Percentiles rank a stretch among this genome's conserved stretches.
These are phyloP conservation scores for Xylaria acuta DNA, from an alignment of 495 filamentous ascomycete species.

Conservation along the genomic window DNA sequence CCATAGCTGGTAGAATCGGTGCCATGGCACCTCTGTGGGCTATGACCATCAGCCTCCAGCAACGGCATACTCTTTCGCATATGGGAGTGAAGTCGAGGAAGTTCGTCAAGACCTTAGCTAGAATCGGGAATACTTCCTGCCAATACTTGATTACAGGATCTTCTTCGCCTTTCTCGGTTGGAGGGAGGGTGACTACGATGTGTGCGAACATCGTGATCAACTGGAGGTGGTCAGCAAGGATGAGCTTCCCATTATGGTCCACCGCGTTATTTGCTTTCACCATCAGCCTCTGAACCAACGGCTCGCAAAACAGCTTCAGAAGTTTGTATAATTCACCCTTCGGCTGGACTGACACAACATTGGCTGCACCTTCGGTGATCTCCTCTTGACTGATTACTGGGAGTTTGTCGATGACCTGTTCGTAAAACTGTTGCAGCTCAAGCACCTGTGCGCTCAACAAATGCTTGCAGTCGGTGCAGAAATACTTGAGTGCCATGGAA, in stretches of 20 bases:
- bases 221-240: constrained; percentile 89
- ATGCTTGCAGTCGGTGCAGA: constrained; percentile 91
- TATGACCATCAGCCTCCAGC: constrained; percentile 95
- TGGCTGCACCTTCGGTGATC: constrained; percentile 91
- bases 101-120: constrained; percentile 81
- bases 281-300: constrained; percentile 86
- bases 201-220: constrained; percentile 90
- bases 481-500: constrained; percentile 94
- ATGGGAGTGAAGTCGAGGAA: constrained; percentile 87
- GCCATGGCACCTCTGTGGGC: constrained; percentile 90
- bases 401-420: constrained; percentile 82
- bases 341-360: constrained; percentile 87
- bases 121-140: constrained; percentile 85
- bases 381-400: constrained; percentile 90
- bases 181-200: constrained; percentile 71
- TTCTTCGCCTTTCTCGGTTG: constrained; percentile 70
- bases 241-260: constrained; percentile 78
- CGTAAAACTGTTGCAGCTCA: constrained; percentile 90
- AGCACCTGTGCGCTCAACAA: constrained; percentile 78
- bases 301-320: constrained; percentile 93
- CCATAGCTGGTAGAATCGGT: constrained; percentile 82
- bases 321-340: constrained; percentile 77
- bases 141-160: constrained; percentile 97
- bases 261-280: constrained; percentile 82
- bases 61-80: constrained; percentile 89